These are phyloP conservation scores for Monilinia laxa DNA, from an alignment of 2,329 filamentous ascomycete genomes.

Conservation along the genomic window DNA sequence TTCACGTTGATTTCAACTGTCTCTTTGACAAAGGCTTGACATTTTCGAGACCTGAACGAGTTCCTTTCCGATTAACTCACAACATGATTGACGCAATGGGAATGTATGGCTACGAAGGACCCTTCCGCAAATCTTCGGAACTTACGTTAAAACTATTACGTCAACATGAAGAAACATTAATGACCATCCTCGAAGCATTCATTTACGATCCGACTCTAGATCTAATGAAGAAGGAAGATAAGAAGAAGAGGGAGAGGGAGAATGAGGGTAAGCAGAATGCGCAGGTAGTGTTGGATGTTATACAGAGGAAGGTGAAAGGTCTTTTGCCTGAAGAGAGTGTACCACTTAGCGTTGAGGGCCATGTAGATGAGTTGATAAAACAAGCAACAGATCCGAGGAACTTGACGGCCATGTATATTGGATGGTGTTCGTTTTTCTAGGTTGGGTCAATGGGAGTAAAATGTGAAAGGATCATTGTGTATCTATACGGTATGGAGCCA, in stretches of 20 bases:
- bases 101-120: slow-evolving; percentile 87
- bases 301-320: slow-evolving; percentile 82
- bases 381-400: slow-evolving; percentile 80
- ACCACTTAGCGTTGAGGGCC: slow-evolving; percentile 89
- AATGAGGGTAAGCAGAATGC: slow-evolving; percentile 61
- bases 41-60: slow-evolving; percentile 89
- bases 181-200: slow-evolving; percentile 97
- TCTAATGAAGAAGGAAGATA: slow-evolving; percentile 70
- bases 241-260: slow-evolving; percentile 43
- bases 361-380: slow-evolving; percentile 92
- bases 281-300: slow-evolving; percentile 82
- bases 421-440: slow-evolving; percentile 75
- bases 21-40: slow-evolving; percentile 97
- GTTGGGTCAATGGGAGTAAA: background rate
- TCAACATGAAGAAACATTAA: slow-evolving; percentile 91
- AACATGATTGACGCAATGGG: slow-evolving; percentile 99
- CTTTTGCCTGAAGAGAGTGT: slow-evolving; percentile 85
- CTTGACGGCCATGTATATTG: slow-evolving; percentile 93
- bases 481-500: background rate
- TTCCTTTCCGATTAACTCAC: slow-evolving; percentile 95
- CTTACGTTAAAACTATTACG: slow-evolving; percentile 80
- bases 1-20: slow-evolving; percentile 99
- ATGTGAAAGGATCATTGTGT: background rate
- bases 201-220: slow-evolving; percentile 96
- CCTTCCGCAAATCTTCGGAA: slow-evolving; percentile 88